Evolutionary conservation across 352 stramenopile species (phyloP).

Genomic region (Phytophthora constricta): DNA sequence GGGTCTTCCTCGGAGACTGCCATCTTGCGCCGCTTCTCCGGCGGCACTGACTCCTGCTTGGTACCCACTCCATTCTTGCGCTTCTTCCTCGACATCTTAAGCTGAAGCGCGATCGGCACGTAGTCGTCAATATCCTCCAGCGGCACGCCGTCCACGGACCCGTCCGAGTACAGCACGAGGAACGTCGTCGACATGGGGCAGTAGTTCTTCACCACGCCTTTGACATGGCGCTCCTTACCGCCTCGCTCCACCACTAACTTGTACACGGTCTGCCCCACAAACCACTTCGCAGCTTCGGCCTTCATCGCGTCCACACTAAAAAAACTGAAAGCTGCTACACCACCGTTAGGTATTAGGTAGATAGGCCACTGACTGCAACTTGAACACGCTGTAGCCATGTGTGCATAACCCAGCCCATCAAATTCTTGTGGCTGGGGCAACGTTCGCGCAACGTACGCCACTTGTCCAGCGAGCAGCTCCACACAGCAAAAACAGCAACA

Average conservation of each 20-base stretch:
- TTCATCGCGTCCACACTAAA: background rate
- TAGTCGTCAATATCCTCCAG: conserved; percentile 23
- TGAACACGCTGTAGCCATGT: conserved; percentile 21
- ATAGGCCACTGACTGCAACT: too few relatives aligned
- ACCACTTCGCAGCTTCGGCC: background rate
- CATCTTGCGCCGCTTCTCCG: background rate
- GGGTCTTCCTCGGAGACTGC: background rate
- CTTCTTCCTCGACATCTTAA: conserved; percentile 1
- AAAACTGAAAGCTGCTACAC: background rate
- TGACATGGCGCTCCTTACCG: conserved; percentile 12
- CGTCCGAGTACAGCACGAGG: conserved; percentile 21
- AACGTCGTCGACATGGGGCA: conserved; percentile 6
- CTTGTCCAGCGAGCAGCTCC: conserved; percentile 5
- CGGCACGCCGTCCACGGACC: conserved; percentile 17
- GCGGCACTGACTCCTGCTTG: background rate
- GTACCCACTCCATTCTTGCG: background rate
- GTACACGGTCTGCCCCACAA: conserved; percentile 14
- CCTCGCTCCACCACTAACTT: conserved; percentile 9
- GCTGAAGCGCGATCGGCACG: conserved; percentile 14
- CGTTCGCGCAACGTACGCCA: background rate
- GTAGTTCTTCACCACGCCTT: conserved; percentile 17
- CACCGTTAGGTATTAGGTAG: conserved; percentile 17
- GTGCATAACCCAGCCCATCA: background rate
- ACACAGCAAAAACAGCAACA: conserved; percentile 16
- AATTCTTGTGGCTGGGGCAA: conserved; percentile 2